These are phyloP conservation scores for Fistulifera pelliculosa DNA, from an alignment of 108 stramenopile genomes.

Conservation along the genomic window DNA sequence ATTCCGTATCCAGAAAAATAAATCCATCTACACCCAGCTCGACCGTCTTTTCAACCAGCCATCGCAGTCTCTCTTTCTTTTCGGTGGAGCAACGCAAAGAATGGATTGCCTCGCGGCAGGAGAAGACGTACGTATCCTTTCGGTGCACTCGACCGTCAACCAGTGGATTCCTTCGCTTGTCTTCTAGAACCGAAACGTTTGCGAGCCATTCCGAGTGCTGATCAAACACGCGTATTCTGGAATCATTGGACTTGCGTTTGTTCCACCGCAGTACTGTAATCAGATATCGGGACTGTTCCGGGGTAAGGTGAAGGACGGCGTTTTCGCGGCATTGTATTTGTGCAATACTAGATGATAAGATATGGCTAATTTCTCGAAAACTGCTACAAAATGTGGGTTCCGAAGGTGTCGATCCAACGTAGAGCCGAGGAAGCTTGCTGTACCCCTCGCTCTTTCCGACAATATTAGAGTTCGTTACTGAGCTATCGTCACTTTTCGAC, in stretches of 20 bases:
- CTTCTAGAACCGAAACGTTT: constrained; percentile 22
- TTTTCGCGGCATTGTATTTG: not conserved
- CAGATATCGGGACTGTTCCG: constrained; percentile 67
- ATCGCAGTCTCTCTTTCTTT: constrained; percentile 52
- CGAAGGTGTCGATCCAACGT: not conserved
- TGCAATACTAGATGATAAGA: not conserved
- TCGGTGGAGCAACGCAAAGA: constrained; percentile 41
- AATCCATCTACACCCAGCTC: constrained; percentile 56
- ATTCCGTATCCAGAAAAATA: constrained; percentile 24
- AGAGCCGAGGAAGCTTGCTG: constrained; percentile 5
- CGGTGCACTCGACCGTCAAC: constrained; percentile 29
- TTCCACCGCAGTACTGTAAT: constrained; percentile 65
- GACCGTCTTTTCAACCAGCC: constrained; percentile 70
- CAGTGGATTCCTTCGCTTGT: constrained; percentile 7
- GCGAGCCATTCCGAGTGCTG: constrained; percentile 74
- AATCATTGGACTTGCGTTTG: constrained; percentile 19
- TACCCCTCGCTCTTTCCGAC: not conserved
- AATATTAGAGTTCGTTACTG: no score
- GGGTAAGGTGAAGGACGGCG: constrained; percentile 10
- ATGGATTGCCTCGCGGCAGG: constrained; percentile 11
- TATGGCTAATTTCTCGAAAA: no score
- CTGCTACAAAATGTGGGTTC: not conserved
- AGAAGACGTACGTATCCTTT: constrained; percentile 20
- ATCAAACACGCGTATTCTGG: constrained; percentile 49
- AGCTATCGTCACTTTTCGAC: no score